Base-by-base conservation (phyloP, 495 filamentous ascomycete genomes). In the Aspergillus diversus region DNA sequence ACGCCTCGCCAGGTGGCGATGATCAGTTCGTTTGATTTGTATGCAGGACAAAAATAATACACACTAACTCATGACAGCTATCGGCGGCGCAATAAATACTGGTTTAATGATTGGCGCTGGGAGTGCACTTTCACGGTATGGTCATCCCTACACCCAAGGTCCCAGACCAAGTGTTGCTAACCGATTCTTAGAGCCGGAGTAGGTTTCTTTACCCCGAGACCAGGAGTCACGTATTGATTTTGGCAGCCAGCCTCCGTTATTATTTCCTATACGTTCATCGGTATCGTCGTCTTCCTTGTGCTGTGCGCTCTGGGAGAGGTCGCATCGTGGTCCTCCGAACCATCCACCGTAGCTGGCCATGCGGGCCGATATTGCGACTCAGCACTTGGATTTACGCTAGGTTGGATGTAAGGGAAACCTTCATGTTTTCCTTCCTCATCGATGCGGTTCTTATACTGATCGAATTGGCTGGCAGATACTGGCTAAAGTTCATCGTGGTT, bases 1-100 rank as follows among this genome's bases (percentile, higher is more conserved):
- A 54, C 52, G 35, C 48, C 58, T 8, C 46, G 87, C 34, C 89
- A 91, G 59, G 84, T 92, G 64, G 87, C 87, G 66, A 87, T 92
- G 86, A 93, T 96, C 52, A 71, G 77, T 79, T 34, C 50, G 74
- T 67, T 21, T 42, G 35, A 21, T 21, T 5, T 21, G 6, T 27
- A 7, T 27, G 5, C 16, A n/a, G 9, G 46, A 21, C n/a, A 5
- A 42, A 17, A 17, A 33, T 6, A 56, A 27, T 17, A 27, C 5
- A 21, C 43, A 17, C 35, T 27, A 6, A 59, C 53, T 33, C 39
- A 65, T 72, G 55, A 71, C 27, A 82, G 92, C 91, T 5, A 92
- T 96, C 66, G 91, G 92, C 33, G 90, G 90, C 51, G 91, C 92
- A 11, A 90, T 96, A 64, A 91, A 90, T 63, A 92, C 90, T 35